These are phyloP conservation scores for Hypomontagnella monticulosa DNA, from an alignment of 495 filamentous ascomycete genomes.

Conservation along the genomic window DNA sequence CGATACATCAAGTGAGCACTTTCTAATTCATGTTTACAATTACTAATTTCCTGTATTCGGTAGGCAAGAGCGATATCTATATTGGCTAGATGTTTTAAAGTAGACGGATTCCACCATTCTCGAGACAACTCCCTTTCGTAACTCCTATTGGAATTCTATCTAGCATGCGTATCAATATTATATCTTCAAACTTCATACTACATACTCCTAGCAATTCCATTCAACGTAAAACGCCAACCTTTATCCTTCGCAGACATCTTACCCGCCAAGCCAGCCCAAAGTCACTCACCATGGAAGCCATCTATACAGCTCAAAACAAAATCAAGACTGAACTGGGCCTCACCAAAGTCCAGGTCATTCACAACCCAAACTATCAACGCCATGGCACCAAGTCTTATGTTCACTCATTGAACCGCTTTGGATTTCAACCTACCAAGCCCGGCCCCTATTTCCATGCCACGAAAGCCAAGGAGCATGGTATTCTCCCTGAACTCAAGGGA, in stretches of 20 bases:
- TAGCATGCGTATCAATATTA: neutral
- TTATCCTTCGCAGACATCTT: conserved; percentile 10
- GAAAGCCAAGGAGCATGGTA: conserved; percentile 48
- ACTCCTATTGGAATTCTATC: conserved; percentile 1
- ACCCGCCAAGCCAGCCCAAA: neutral
- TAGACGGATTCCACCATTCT: neutral
- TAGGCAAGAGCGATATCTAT: conserved; percentile 19
- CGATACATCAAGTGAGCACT: neutral
- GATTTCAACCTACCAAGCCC: conserved; percentile 72
- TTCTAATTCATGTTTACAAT: neutral
- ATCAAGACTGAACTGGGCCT: conserved; percentile 52
- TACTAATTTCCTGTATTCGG: conserved; percentile 2
- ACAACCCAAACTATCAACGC: conserved; percentile 70
- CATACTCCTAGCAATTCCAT: conserved; percentile 22
- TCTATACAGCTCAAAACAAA: conserved; percentile 47
- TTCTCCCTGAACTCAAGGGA: conserved; percentile 42
- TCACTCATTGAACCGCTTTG: conserved; percentile 72
- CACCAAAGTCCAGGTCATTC: conserved; percentile 59
- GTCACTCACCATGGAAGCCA: conserved; percentile 45
- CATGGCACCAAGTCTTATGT: conserved; percentile 80
- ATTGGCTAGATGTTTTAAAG: neutral
- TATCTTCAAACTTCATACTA: neutral
- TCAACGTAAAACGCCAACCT: neutral
- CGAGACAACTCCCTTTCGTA: neutral
- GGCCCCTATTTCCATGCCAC: conserved; percentile 70